Base-by-base conservation (phyloP, 257 asterid species). In the Petrea volubilis region DNA sequence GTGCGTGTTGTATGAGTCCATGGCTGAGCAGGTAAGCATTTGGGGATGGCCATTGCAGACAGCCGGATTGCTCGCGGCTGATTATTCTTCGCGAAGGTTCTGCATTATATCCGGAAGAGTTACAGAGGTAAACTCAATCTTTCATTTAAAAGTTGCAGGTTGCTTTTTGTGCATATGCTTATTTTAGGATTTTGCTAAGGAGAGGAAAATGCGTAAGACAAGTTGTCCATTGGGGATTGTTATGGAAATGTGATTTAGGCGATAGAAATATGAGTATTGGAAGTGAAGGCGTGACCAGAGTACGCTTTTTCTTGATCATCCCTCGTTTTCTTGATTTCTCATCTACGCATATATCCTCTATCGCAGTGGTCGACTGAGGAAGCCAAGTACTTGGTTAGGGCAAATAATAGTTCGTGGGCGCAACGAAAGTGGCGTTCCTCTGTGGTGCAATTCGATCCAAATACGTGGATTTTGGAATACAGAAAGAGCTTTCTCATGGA, bases 1-100 rank as follows among this genome's bases (percentile, higher is more conserved):
- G 47, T 84, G 88, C 72, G 77, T 81, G n/a, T 50, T 89, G 52
- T 89, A 86, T 51, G 62, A 82, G 15, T 87, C 98, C 15, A 56
- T 72, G 57, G 7, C 83, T 0, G 96, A 93, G 70, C 95, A 87
- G 68, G 90, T 91, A 34, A 87, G 88, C 82, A 74, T 91, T 59
- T 91, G 98, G 98, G 96, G 97, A 62, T 94, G 98, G 97, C 96
- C 98, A 38, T 70, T 85, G 77, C 96, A 87, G 79, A 82, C 92
- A 21, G 85, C 93, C 62, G 98, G 99, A 75, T 68, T 94, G 86
- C 88, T 94, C 72, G 80, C 88, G 3, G 73, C 97, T 3, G 88
- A 83, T 24, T 84, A 49, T 61, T 83, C 87, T 31, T 64, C 89
- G 0, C 71, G 88, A 20, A 82, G 95, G 2, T 85, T 91, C 74